Base-by-base conservation (phyloP, 306 rosid species). In the Abrus precatorius region DNA sequence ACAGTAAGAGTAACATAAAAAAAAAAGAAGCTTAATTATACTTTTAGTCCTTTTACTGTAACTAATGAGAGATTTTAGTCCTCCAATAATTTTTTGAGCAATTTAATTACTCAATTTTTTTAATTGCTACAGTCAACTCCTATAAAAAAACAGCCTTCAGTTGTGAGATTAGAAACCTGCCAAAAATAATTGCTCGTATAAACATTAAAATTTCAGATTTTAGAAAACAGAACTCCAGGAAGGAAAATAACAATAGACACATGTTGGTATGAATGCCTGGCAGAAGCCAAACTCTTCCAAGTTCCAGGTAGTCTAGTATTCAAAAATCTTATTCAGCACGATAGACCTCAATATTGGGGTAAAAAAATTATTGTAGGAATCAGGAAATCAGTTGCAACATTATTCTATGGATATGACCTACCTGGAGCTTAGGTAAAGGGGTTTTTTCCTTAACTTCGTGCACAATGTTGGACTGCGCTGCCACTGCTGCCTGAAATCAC, bases 401-500 rank as follows among this genome's bases (percentile, higher is more conserved):
- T 5, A 57, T 36, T 67, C 64, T 48, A 40, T 4, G 41, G 54
- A 38, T 47, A 38, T 82, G 62, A 86, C 91, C 67, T 83, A 92
- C 97, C 97, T 90, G 90, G 76, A 81, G 34, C 29, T 83, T 38
- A 41, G 87, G 90, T 80, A 78, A 89, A 57, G 89, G 80, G 67
- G 88, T 29, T 57, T 78, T 69, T 86, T 95, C 94, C 90, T 90
- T 89, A 49, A 92, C 41, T 71, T 91, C 99, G 44, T 83, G 90
- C 57, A 91, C 87, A 40, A 72, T 13, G 72, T 74, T 84, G 48
- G 92, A 87, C 84, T 89, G 90, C 10, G 85, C 94, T 75, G 79
- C 95, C 69, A 95, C 80, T 2, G 93, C 95, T 83, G 94, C 97
- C 98, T 95, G 87, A 78, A 87, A 84, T 72, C 69, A 84, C 65